Percentiles rank a stretch among this genome's conserved stretches.
Evolutionary conservation across 2,329 filamentous ascomycete genomes (phyloP).

Genomic region (Cladophialophora psammophila): DNA sequence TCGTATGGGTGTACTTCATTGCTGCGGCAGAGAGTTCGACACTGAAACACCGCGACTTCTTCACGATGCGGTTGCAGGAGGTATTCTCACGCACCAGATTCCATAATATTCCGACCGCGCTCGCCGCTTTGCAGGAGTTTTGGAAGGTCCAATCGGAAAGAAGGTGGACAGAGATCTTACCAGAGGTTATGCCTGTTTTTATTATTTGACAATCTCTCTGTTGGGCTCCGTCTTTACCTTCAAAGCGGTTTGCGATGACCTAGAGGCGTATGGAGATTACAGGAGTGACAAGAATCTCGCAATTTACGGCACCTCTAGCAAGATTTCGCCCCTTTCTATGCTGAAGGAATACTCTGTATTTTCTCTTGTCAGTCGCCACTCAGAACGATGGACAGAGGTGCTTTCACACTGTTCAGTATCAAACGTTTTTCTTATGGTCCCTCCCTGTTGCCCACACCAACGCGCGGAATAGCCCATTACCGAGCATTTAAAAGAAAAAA

Average conservation of each 20-base stretch:
- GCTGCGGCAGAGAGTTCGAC: slow-evolving; percentile 50
- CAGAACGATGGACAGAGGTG: too few species aligned
- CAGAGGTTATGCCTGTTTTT: slow-evolving; percentile 26
- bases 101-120: slow-evolving; percentile 49
- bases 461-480: too few species aligned
- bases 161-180: slow-evolving; percentile 31
- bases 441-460: too few species aligned
- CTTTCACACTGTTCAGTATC: too few species aligned
- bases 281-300: too few species aligned
- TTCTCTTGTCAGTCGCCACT: too few species aligned
- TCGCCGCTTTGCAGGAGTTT: slow-evolving; percentile 46
- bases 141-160: slow-evolving; percentile 43
- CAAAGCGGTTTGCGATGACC: not conserved
- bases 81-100: slow-evolving; percentile 48
- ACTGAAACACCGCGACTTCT: slow-evolving; percentile 48
- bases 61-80: slow-evolving; percentile 43
- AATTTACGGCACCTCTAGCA: too few species aligned
- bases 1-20: slow-evolving; percentile 54
- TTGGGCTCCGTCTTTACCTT: not conserved
- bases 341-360: too few species aligned
- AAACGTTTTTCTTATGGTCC: too few species aligned
- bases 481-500: too few species aligned
- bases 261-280: not conserved
- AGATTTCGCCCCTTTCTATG: too few species aligned
- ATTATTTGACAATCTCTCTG: slow-evolving; percentile 17